Conservation (phyloP, 345 rosid species). For the Odontarrhena argentea region DNA sequence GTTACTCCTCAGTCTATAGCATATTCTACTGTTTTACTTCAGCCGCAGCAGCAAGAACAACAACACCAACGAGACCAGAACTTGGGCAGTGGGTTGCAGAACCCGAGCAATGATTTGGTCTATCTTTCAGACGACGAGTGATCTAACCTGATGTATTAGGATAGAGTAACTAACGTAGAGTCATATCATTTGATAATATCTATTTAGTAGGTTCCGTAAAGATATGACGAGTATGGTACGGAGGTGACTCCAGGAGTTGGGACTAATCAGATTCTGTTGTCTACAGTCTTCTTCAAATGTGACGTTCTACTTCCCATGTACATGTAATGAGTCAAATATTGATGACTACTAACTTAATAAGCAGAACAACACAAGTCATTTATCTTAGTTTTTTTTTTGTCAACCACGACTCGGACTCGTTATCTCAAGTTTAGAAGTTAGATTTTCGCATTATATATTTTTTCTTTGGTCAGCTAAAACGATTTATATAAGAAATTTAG, state of each 20-base stretch:
- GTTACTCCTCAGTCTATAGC: slow-evolving; percentile 12
- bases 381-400: no score
- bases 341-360: neutral
- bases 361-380: neutral
- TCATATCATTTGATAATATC: neutral
- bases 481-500: no score
- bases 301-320: neutral
- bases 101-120: slow-evolving; percentile 22
- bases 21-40: neutral
- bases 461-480: no score
- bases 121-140: slow-evolving; percentile 42
- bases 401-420: no score
- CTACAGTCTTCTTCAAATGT: slow-evolving; percentile 10
- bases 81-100: slow-evolving; percentile 27
- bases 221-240: neutral
- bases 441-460: neutral
- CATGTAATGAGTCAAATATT: neutral
- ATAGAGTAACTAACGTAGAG: neutral
- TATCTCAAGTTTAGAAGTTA: neutral
- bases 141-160: slow-evolving; percentile 12
- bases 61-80: slow-evolving; percentile 23
- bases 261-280: neutral
- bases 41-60: slow-evolving; percentile 18
- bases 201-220: neutral
- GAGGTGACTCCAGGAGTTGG: neutral